Conservation (phyloP, 139 green algal genomes). For the Chlorella vulgaris region DNA sequence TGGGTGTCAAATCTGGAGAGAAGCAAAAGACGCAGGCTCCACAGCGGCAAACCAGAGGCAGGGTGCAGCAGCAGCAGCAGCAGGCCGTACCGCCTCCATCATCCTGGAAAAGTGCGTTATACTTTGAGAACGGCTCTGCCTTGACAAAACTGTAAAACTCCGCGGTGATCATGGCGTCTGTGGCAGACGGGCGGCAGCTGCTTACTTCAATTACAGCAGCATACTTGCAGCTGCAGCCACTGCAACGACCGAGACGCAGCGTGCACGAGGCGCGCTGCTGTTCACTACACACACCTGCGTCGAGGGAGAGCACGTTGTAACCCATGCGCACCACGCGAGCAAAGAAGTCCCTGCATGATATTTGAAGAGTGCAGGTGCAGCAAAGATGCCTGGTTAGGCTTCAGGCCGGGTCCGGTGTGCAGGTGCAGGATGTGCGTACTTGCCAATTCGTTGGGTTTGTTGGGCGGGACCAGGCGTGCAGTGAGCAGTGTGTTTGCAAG, state of each 20-base stretch:
- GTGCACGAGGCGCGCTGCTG: too few species aligned
- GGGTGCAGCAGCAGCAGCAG: background rate
- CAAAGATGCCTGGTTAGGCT: background rate
- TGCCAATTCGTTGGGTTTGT: too few species aligned
- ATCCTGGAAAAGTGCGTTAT: background rate
- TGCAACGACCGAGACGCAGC: too few species aligned
- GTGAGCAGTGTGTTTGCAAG: too few species aligned
- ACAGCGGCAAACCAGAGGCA: too few species aligned
- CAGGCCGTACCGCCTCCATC: background rate
- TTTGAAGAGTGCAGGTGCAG: background rate
- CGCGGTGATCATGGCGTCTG: background rate
- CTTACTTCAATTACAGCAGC: background rate
- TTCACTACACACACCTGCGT: background rate
- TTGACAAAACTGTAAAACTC: background rate
- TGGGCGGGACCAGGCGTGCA: too few species aligned
- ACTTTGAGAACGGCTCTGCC: background rate
- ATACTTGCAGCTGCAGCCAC: background rate
- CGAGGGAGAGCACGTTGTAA: background rate
- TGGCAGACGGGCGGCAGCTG: background rate
- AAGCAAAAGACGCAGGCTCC: too few species aligned
- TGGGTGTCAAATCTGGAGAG: background rate
- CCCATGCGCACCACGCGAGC: background rate
- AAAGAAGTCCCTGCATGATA: background rate
- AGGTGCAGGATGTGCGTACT: too few species aligned
- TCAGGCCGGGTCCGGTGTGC: too few species aligned